Percentiles rank a stretch among this genome's conserved stretches.
Conservation (phyloP, 2,329 filamentous ascomycete genomes). For the Colletotrichum musicola region DNA sequence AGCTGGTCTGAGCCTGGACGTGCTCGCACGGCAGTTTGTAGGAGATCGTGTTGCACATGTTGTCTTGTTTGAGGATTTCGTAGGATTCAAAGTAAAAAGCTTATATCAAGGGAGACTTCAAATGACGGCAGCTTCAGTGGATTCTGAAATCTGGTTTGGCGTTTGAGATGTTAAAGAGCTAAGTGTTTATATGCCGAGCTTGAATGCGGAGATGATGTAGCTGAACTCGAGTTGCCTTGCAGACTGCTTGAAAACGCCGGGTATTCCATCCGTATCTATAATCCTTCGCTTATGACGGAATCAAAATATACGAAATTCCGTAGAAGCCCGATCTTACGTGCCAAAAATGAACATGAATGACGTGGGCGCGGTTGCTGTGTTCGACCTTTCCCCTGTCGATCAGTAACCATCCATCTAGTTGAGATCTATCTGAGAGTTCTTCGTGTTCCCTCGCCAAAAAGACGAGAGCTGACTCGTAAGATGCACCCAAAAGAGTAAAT, state of each 20-base stretch:
- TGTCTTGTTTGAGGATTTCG: constrained; percentile 22
- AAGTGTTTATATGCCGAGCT: too few relatives aligned
- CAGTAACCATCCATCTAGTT: constrained; percentile 7
- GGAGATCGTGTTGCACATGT: constrained; percentile 63
- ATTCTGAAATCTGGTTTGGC: neutral
- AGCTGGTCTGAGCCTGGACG: constrained; percentile 57
- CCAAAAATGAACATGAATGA: constrained; percentile 9
- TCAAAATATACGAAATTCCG: neutral
- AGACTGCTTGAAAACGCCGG: neutral
- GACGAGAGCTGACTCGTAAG: constrained; percentile 13
- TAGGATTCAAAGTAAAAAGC: neutral
- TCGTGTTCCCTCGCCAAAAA: neutral
- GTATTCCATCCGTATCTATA: constrained; percentile 9
- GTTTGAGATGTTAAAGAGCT: too few relatives aligned
- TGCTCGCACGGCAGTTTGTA: constrained; percentile 67
- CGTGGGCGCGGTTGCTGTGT: neutral
- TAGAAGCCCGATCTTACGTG: neutral
- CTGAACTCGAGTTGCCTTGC: neutral
- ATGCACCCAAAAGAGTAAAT: constrained; percentile 31
- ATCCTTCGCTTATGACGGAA: neutral
- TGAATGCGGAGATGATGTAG: neutral
- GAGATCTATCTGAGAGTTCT: neutral
- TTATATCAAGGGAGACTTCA: neutral
- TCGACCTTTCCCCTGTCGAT: constrained; percentile 11
- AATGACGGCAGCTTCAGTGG: neutral